phyloP scores from a whole-genome alignment of 2,329 filamentous ascomycete species.

The Fusarium denticulatum region DNA sequence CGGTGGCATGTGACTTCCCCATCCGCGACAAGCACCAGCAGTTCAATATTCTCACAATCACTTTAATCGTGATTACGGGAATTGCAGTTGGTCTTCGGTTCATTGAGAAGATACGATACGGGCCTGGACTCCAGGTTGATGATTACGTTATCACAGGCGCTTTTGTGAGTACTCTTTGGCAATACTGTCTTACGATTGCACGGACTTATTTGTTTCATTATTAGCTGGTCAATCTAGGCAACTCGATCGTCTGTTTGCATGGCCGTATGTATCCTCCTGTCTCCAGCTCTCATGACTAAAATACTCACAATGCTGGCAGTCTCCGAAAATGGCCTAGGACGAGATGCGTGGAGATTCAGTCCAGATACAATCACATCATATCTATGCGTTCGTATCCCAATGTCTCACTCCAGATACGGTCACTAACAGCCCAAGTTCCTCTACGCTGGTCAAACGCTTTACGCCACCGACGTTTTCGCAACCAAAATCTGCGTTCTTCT shows the following conservation, averaged over 20 bases:
- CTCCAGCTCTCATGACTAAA: too few relatives aligned
- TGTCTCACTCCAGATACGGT: fast-evolving
- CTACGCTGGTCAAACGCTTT: slow-evolving; percentile 14
- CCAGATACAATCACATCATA: slow-evolving; percentile 1
- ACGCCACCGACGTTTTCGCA: slow-evolving; percentile 12
- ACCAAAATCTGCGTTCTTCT: slow-evolving; percentile 22
- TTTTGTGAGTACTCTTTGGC: not conserved
- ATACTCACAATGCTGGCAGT: not conserved
- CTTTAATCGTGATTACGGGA: not conserved
- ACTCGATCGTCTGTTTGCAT: not conserved
- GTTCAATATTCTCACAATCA: not conserved
- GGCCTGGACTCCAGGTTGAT: not conserved
- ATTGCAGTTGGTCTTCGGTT: not conserved
- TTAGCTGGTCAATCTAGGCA: not conserved
- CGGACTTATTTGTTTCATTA: not conserved
- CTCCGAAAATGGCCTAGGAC: slow-evolving; percentile 5
- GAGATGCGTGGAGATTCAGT: slow-evolving; percentile 8
- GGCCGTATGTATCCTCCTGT: not conserved
- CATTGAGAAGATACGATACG: not conserved
- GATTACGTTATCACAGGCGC: not conserved
- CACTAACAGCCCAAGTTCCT: not conserved
- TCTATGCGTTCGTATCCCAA: not conserved
- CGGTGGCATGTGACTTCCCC: slow-evolving; percentile 3
- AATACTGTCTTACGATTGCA: fast-evolving
- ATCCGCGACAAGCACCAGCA: not conserved